Evolutionary conservation across 2,329 filamentous ascomycete species (phyloP).

Genomic region (Drechslera avenae): DNA sequence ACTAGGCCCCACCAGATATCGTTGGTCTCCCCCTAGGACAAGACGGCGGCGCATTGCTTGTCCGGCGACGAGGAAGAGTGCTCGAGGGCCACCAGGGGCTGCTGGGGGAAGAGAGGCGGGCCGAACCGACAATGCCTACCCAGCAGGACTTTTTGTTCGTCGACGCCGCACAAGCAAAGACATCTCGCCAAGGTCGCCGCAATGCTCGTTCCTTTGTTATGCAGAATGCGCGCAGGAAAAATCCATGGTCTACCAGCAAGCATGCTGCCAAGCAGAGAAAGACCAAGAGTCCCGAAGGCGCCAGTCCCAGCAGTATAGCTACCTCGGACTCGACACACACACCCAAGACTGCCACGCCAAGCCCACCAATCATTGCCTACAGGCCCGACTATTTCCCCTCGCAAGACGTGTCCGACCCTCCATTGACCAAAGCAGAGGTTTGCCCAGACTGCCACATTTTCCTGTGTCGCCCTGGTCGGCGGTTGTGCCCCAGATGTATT

Average conservation of each 20-base stretch:
- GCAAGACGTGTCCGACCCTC: slow-evolving; percentile 17
- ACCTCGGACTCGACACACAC: slow-evolving; percentile 38
- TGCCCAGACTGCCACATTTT: slow-evolving; percentile 42
- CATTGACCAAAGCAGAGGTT: slow-evolving; percentile 25
- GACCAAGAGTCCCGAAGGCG: slow-evolving; percentile 24
- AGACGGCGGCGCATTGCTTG: slow-evolving; percentile 21
- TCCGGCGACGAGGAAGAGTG: slow-evolving; percentile 25
- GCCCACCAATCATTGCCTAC: slow-evolving; percentile 28
- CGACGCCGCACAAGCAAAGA: slow-evolving; percentile 46
- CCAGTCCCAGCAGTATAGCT: slow-evolving; percentile 36
- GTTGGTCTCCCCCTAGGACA: slow-evolving; percentile 24
- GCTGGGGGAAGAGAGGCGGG: slow-evolving; percentile 21
- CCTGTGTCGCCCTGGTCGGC: slow-evolving; percentile 37
- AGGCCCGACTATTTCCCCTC: slow-evolving; percentile 29
- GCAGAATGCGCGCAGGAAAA: slow-evolving; percentile 46
- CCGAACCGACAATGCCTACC: slow-evolving; percentile 28
- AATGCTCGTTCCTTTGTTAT: slow-evolving; percentile 50
- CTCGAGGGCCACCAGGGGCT: slow-evolving; percentile 34
- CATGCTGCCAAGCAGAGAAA: slow-evolving; percentile 41
- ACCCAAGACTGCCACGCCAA: slow-evolving; percentile 40
- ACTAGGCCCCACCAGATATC: slow-evolving; percentile 32
- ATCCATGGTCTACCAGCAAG: slow-evolving; percentile 49
- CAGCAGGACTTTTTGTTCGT: slow-evolving; percentile 48
- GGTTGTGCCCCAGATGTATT: slow-evolving; percentile 37
- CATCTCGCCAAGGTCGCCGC: slow-evolving; percentile 45